Evolutionary conservation across 371 early-diverging fungal species (phyloP).

Genomic region (Mucor lusitanicus): DNA sequence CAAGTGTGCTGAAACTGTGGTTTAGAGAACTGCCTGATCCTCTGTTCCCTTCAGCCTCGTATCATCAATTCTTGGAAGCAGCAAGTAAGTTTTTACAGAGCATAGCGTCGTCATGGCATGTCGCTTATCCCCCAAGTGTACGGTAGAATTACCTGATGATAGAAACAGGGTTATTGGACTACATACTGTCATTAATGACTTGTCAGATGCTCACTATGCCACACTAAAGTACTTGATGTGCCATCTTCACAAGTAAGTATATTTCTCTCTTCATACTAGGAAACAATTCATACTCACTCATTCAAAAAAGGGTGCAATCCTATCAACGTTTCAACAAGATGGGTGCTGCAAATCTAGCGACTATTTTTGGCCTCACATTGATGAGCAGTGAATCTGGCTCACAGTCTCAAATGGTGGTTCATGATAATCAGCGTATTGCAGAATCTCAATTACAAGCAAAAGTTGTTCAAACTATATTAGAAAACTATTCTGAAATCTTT

Average conservation of each 20-base stretch:
- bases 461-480: slow-evolving; percentile 62
- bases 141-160: slow-evolving; percentile 47
- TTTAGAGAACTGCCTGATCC: slow-evolving; percentile 92
- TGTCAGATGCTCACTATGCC: slow-evolving; percentile 80
- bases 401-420: slow-evolving; percentile 18
- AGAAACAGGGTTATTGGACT: slow-evolving; percentile 57
- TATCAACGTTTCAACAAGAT: slow-evolving; percentile 81
- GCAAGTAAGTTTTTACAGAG: slow-evolving; percentile 45
- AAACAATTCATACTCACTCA: neutral
- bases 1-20: slow-evolving; percentile 88
- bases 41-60: slow-evolving; percentile 69
- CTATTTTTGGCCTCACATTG: slow-evolving; percentile 89
- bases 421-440: slow-evolving; percentile 43
- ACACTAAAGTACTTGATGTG: slow-evolving; percentile 74
- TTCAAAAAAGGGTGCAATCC: slow-evolving; percentile 65
- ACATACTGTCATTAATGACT: slow-evolving; percentile 70
- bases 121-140: neutral
- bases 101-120: neutral
- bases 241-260: slow-evolving; percentile 70
- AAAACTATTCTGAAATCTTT: slow-evolving; percentile 59
- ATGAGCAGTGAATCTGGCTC: slow-evolving; percentile 51
- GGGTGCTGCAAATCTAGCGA: slow-evolving; percentile 79
- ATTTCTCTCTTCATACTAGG: neutral
- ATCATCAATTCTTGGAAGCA: slow-evolving; percentile 69
- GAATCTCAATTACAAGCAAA: slow-evolving; percentile 63